Evolutionary conservation across 2,329 filamentous ascomycete species (phyloP).

Genomic region (Juglanconis sp.): DNA sequence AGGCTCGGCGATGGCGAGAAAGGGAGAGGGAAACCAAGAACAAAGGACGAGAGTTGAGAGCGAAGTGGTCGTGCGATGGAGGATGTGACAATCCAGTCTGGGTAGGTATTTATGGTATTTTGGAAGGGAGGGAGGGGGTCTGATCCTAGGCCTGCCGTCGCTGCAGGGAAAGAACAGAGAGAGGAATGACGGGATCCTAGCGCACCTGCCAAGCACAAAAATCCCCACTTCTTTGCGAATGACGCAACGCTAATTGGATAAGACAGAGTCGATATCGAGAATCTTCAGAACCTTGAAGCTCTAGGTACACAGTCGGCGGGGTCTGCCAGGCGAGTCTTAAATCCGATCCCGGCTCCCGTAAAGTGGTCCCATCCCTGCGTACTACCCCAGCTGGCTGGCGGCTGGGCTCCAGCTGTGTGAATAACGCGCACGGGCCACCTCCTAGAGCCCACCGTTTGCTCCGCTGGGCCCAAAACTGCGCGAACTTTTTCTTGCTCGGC

Average conservation of each 20-base stretch:
- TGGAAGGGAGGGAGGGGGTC: not conserved
- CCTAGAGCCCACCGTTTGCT: not conserved
- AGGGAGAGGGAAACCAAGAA: not conserved
- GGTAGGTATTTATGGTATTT: conserved; percentile 17
- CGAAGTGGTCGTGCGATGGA: not conserved
- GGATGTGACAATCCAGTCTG: not conserved
- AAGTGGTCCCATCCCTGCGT: no score
- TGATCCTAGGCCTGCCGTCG: not conserved
- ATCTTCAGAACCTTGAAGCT: not conserved
- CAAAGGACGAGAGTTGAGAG: conserved; percentile 6
- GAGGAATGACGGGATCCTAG: conserved; percentile 11
- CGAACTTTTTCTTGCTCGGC: conserved; percentile 25
- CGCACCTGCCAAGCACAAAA: conserved; percentile 3
- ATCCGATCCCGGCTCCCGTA: no score
- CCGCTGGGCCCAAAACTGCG: conserved; percentile 20
- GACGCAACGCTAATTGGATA: conserved; percentile 6
- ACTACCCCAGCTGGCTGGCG: no score
- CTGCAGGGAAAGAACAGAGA: not conserved
- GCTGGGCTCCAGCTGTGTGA: no score
- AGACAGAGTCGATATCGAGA: not conserved
- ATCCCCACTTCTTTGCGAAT: conserved; percentile 4
- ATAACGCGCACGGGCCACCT: no score
- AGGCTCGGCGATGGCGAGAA: not conserved
- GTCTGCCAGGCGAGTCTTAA: no score
- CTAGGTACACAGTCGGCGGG: not conserved